phyloP scores from a whole-genome alignment of 2,329 filamentous ascomycete genomes.

The Immersiporthe knoxdaviesiana region DNA sequence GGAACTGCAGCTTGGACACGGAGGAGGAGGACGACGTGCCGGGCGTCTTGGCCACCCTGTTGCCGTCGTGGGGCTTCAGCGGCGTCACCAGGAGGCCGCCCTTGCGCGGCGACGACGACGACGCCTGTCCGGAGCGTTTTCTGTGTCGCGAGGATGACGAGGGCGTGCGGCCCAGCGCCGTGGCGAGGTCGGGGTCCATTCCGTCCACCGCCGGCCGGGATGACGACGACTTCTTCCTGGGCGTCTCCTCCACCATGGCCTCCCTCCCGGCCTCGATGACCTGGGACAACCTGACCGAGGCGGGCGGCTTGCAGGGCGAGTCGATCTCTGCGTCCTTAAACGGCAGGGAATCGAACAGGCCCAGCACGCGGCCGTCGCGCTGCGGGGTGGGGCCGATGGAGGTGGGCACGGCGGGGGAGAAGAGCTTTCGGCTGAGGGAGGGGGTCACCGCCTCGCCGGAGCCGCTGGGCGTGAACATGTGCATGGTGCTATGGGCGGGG shows the following conservation, averaged over 20 bases:
- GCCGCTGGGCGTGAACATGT: slow-evolving; percentile 34
- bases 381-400: slow-evolving; percentile 79
- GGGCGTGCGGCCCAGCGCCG: slow-evolving; percentile 51
- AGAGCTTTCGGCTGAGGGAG: slow-evolving; percentile 59
- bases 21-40: slow-evolving; percentile 39
- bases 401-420: slow-evolving; percentile 61
- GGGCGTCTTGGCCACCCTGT: slow-evolving; percentile 48
- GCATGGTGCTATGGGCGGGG: slow-evolving; percentile 31
- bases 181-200: slow-evolving; percentile 36
- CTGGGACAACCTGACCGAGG: slow-evolving; percentile 39
- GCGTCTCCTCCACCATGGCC: slow-evolving; percentile 48
- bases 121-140: slow-evolving; percentile 46
- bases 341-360: slow-evolving; percentile 73
- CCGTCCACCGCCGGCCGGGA: slow-evolving; percentile 4
- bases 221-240: slow-evolving; percentile 47
- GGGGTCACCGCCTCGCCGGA: slow-evolving; percentile 52
- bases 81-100: slow-evolving; percentile 53
- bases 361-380: slow-evolving; percentile 74
- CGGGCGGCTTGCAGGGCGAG: slow-evolving; percentile 50
- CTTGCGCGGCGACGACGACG: slow-evolving; percentile 19
- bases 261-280: slow-evolving; percentile 31
- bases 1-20: slow-evolving; percentile 61
- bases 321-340: slow-evolving; percentile 50
- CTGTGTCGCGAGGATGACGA: slow-evolving; percentile 62
- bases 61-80: slow-evolving; percentile 51